Conservation (phyloP, 257 asterid genomes). For the Gentiana straminea region DNA sequence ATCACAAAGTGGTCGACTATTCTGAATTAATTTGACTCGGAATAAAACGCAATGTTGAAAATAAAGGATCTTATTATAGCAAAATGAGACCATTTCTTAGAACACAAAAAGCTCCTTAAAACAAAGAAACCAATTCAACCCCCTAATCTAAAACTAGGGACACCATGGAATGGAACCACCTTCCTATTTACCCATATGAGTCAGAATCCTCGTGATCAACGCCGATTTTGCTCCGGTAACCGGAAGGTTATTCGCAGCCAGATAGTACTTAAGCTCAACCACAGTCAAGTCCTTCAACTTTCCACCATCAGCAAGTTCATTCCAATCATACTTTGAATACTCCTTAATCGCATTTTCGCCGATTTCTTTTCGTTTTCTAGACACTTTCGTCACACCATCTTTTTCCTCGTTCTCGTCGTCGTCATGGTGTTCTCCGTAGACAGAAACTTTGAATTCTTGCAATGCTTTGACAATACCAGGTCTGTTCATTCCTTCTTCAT, state of each 20-base stretch:
- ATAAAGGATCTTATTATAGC: too few species aligned
- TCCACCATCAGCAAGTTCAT: conserved; percentile 84
- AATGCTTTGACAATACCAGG: conserved; percentile 80
- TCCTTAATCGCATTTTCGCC: conserved; percentile 56
- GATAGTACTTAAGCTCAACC: conserved; percentile 58
- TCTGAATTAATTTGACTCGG: too few species aligned
- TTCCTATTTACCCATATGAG: conserved; percentile 64
- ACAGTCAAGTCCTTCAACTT: conserved; percentile 85
- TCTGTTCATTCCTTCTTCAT: conserved; percentile 93
- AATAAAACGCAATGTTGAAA: too few species aligned
- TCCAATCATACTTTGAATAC: conserved; percentile 56
- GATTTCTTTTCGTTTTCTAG: conserved; percentile 68
- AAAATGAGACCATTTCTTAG: too few species aligned
- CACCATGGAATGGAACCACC: too few species aligned
- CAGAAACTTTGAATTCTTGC: conserved; percentile 75
- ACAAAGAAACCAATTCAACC: too few species aligned
- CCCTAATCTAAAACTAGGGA: too few species aligned
- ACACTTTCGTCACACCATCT: conserved; percentile 26
- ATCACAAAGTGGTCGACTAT: too few species aligned
- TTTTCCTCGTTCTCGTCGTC: conserved; percentile 38
- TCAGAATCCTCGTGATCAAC: conserved; percentile 66
- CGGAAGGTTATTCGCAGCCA: conserved; percentile 44
- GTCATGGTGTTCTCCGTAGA: conserved; percentile 42
- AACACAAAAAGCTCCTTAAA: too few species aligned
- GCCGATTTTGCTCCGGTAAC: conserved; percentile 73